Evolutionary conservation across 2,329 filamentous ascomycete species (phyloP).

Genomic region (Diaporthe capsici): DNA sequence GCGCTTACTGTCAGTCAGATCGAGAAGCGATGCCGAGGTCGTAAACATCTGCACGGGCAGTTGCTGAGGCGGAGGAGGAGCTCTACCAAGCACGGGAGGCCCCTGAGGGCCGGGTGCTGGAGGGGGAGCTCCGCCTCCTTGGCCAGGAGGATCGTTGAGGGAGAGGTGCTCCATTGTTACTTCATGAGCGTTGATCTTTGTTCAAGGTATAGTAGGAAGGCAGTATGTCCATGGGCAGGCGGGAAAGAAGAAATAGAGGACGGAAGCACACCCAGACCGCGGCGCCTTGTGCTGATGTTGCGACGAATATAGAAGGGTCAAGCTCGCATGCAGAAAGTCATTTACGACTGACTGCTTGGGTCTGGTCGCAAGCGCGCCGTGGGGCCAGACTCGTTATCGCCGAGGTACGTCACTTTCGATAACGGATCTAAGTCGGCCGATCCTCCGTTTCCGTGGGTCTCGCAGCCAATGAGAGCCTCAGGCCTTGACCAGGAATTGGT

Average conservation of each 20-base stretch:
- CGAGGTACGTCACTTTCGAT: conserved; percentile 33
- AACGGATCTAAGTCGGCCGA: conserved; percentile 34
- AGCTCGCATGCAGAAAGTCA: conserved; percentile 33
- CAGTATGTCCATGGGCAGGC: conserved; percentile 39
- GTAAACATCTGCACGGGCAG: conserved; percentile 98
- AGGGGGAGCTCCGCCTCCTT: conserved; percentile 49
- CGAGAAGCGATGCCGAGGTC: conserved; percentile 93
- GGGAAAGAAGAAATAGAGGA: not conserved
- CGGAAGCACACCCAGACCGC: conserved; percentile 3
- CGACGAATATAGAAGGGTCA: conserved; percentile 1
- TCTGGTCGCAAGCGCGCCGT: conserved; percentile 27
- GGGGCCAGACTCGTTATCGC: conserved; percentile 31
- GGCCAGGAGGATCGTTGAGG: conserved; percentile 62
- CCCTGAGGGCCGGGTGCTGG: conserved; percentile 48
- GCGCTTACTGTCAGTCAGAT: conserved; percentile 93
- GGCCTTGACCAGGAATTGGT: not conserved
- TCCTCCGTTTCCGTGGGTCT: conserved; percentile 29
- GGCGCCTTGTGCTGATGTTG: conserved; percentile 13
- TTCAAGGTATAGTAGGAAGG: conserved; percentile 29
- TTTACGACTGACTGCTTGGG: conserved; percentile 19
- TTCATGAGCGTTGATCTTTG: conserved; percentile 47
- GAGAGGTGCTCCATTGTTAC: conserved; percentile 67
- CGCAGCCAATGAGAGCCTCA: conserved; percentile 23
- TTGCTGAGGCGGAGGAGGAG: conserved; percentile 47
- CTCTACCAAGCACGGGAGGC: conserved; percentile 43